Evolutionary conservation across 257 asterid species (phyloP), one percentile per base, ranked within the genome.

Genomic region (Nemophila menziesii): DNA sequence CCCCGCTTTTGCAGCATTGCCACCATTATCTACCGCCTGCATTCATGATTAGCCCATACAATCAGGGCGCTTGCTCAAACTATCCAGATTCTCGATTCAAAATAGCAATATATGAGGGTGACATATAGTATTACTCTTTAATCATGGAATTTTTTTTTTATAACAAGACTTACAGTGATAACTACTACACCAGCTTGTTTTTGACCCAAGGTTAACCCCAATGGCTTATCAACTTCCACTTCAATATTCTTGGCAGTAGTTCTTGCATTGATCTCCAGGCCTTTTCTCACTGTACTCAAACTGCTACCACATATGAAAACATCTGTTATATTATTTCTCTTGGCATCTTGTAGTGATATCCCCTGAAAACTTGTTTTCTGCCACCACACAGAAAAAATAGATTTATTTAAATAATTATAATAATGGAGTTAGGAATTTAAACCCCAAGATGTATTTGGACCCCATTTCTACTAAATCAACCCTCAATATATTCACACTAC

Each of bases 1-100:
- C 39, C 98, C 98, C 62, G 96, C 95, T 66, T 52, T 78, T 61
- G 98, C 94, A 38, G 98, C 96, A 72, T 89, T 89, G 38, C 97
- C 98, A 46, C 96, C 96, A 64, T 52, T 60, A 44, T 84, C 84
- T 56, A 89, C 80, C 16, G 60, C 96, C 96, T 89, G 56, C 47
- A 37, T 18, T n/a, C n/a, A n/a, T n/a, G n/a, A n/a, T n/a, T n/a
- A n/a, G 48, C 36, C n/a, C n/a, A n/a, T n/a, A n/a, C n/a, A n/a
- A n/a, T n/a, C n/a, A n/a, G n/a, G n/a, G n/a, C n/a, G n/a, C n/a
- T n/a, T n/a, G n/a, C n/a, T n/a, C n/a, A n/a, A n/a, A n/a, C n/a
- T n/a, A n/a, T n/a, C n/a, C n/a, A n/a, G n/a, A n/a, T n/a, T n/a
- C n/a, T n/a, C n/a, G n/a, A n/a, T n/a, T n/a, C n/a, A n/a, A n/a